Conservation (phyloP, 768 basidiomycete genomes). For the Pleurotus cornucopiae region DNA sequence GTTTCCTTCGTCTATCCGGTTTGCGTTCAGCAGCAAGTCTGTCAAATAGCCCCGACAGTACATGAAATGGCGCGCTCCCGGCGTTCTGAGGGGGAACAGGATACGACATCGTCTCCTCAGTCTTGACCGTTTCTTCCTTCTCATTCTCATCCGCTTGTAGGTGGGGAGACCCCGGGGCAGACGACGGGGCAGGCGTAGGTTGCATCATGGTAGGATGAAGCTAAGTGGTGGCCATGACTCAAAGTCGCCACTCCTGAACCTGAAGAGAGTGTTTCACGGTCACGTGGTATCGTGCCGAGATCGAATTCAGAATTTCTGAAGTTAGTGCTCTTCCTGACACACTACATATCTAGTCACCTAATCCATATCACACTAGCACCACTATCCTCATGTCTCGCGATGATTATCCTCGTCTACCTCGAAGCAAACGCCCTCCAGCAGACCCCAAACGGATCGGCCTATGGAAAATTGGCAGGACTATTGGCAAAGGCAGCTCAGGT, state of each 20-base stretch:
- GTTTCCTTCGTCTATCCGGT: conserved; percentile 65
- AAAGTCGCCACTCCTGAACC: too few species aligned
- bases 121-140: conserved; percentile 1
- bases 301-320: too few species aligned
- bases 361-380: too few species aligned
- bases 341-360: too few species aligned
- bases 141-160: conserved; percentile 16
- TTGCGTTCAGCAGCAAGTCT: conserved; percentile 70
- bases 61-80: conserved; percentile 65
- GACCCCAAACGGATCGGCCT: conserved; percentile 71
- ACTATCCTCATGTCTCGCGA: conserved; percentile 21
- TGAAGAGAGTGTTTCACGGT: too few species aligned
- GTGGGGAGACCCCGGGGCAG: conserved; percentile 44
- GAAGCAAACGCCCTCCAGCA: conserved; percentile 20
- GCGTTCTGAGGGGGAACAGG: conserved; percentile 60
- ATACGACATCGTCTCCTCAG: conserved; percentile 32
- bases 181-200: conserved; percentile 64
- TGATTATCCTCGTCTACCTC: conserved; percentile 20
- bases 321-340: too few species aligned
- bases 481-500: conserved; percentile 82
- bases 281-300: too few species aligned
- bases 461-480: conserved; percentile 84
- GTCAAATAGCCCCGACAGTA: conserved; percentile 70
- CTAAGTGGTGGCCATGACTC: too few species aligned
- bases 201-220: conserved; percentile 39